phyloP scores from a whole-genome alignment of 108 stramenopile genomes.

The Cylindrotheca closterium region DNA sequence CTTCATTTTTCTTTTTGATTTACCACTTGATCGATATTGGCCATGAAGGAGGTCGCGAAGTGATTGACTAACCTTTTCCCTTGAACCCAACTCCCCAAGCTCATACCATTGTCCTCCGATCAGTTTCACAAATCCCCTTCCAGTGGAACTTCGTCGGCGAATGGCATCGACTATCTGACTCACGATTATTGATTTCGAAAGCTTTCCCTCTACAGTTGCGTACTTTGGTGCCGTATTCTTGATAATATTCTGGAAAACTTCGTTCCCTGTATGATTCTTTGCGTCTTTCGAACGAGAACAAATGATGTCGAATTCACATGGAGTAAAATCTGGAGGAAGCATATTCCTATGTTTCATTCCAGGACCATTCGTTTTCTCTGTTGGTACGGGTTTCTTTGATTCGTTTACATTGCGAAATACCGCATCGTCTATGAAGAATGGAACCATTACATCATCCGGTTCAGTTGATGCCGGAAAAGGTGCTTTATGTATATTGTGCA shows the following conservation, averaged over 20 bases:
- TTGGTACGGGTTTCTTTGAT: too few relatives aligned
- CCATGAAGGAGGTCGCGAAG: slow-evolving; percentile 9
- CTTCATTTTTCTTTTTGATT: slow-evolving; percentile 5
- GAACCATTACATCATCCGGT: too few relatives aligned
- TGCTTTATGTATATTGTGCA: too few relatives aligned
- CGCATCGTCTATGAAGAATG: too few relatives aligned
- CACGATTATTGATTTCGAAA: slow-evolving; percentile 7
- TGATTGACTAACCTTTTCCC: slow-evolving; percentile 15
- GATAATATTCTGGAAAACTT: not conserved
- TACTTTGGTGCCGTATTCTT: slow-evolving; percentile 2
- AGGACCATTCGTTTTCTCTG: too few relatives aligned
- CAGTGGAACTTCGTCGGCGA: not conserved
- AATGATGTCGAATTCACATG: slow-evolving; percentile 2
- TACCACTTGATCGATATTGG: slow-evolving; percentile 14
- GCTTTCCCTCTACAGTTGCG: slow-evolving; percentile 1
- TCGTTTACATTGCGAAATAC: too few relatives aligned
- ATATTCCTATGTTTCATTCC: too few relatives aligned
- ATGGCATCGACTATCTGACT: slow-evolving; percentile 8
- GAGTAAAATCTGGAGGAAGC: slow-evolving; percentile 3
- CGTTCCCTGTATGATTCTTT: slow-evolving; percentile 7
- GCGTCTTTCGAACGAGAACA: slow-evolving; percentile 5
- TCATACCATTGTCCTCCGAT: slow-evolving; percentile 1
- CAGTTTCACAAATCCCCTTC: slow-evolving; percentile 6
- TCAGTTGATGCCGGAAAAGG: too few relatives aligned
- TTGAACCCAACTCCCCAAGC: not conserved